phyloP scores from a whole-genome alignment of 169 alveolate species.

The Plasmodium coatneyi region DNA sequence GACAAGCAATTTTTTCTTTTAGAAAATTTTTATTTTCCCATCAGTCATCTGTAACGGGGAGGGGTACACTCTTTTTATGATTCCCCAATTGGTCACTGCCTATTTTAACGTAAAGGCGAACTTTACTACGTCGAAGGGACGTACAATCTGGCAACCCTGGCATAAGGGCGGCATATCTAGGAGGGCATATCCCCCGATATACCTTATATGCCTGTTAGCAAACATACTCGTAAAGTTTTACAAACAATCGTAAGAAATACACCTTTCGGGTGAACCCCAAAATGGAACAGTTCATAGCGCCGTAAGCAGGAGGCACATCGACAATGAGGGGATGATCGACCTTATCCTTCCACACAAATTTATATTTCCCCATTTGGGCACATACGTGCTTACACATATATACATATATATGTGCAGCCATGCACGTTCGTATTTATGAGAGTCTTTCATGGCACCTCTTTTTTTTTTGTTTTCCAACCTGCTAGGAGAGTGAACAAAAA shows the following conservation, averaged over 20 bases:
- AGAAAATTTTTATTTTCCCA: background rate
- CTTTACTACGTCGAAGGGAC: background rate
- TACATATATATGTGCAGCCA: background rate
- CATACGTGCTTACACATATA: background rate
- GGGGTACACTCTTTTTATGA: background rate
- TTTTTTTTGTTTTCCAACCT: background rate
- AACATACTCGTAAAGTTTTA: background rate
- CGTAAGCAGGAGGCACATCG: constrained; percentile 27
- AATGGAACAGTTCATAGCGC: constrained; percentile 74
- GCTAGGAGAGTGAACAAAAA: constrained; percentile 65
- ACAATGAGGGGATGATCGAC: constrained; percentile 6
- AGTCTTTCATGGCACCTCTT: background rate
- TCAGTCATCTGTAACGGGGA: background rate
- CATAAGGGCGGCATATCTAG: background rate
- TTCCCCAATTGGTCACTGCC: background rate
- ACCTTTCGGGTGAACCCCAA: background rate
- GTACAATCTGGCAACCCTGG: background rate
- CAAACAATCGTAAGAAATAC: background rate
- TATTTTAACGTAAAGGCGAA: background rate
- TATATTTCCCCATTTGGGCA: background rate
- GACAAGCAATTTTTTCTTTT: background rate
- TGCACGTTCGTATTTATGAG: background rate
- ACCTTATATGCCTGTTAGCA: background rate
- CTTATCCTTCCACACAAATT: background rate
- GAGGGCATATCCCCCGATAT: background rate